Conservation (phyloP, 1,139 yeast genomes). For the Saccharomyces uvarum region DNA sequence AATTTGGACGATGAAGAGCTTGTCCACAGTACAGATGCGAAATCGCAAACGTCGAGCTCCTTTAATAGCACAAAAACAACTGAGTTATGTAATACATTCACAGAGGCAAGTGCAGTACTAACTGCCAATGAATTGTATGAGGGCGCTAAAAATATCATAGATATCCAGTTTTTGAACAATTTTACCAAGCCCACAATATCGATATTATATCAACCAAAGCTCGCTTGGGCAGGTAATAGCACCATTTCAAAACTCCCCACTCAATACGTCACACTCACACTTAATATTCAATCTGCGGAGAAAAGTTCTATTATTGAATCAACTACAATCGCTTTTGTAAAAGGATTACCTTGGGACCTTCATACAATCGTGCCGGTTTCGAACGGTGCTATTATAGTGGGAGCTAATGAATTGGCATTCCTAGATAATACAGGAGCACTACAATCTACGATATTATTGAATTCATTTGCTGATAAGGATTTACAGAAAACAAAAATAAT, state of each 20-base stretch:
- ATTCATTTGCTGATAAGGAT: slow-evolving; percentile 22
- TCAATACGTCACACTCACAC: slow-evolving; percentile 19
- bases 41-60: slow-evolving; percentile 25
- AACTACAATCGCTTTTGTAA: slow-evolving; percentile 22
- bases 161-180: slow-evolving; percentile 59
- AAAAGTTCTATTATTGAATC: slow-evolving; percentile 11
- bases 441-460: slow-evolving; percentile 24
- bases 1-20: slow-evolving; percentile 18
- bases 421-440: slow-evolving; percentile 68
- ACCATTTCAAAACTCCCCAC: slow-evolving; percentile 21
- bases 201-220: slow-evolving; percentile 52
- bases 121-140: slow-evolving; percentile 52
- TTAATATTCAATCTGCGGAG: slow-evolving; percentile 14
- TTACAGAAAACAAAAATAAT: slow-evolving; percentile 21
- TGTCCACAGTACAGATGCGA: slow-evolving; percentile 29
- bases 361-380: slow-evolving; percentile 57
- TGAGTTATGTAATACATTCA: slow-evolving; percentile 7
- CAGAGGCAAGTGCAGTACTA: slow-evolving; percentile 36
- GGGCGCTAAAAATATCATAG: slow-evolving; percentile 55
- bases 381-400: slow-evolving; percentile 65
- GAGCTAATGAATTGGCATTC: slow-evolving; percentile 71
- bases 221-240: slow-evolving; percentile 68
- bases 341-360: slow-evolving; percentile 65
- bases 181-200: slow-evolving; percentile 80
- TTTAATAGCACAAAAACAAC: slow-evolving; percentile 16